Percentiles rank a stretch among this genome's conserved stretches.
phyloP scores from a whole-genome alignment of 208 protist species.

The Trypanosomatidae sp. region DNA sequence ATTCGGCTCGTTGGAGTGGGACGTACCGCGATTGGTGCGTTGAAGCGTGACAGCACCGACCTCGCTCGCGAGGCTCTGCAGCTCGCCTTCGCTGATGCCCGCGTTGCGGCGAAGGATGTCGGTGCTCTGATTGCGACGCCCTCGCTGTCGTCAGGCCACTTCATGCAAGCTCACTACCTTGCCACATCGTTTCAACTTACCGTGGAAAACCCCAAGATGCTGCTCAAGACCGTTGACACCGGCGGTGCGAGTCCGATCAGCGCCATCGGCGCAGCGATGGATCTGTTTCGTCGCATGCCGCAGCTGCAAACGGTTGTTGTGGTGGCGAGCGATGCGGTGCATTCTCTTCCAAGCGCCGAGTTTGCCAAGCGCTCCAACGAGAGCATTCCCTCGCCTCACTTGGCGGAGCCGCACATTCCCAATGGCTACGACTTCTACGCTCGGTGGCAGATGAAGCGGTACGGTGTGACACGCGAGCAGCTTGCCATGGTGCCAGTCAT shows the following conservation, averaged over 20 bases:
- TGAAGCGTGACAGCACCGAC: slow-evolving; percentile 39
- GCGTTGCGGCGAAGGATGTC: slow-evolving; percentile 52
- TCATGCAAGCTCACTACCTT: slow-evolving; percentile 78
- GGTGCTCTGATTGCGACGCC: slow-evolving; percentile 75
- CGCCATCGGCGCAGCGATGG: slow-evolving; percentile 40
- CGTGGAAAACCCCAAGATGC: no score
- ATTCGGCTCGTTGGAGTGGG: slow-evolving; percentile 56
- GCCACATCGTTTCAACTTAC: slow-evolving; percentile 51
- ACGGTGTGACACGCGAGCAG: slow-evolving; percentile 67
- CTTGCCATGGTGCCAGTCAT: slow-evolving; percentile 76
- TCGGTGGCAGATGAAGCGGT: slow-evolving; percentile 70
- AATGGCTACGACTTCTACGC: slow-evolving; percentile 75
- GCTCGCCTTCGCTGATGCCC: slow-evolving; percentile 45
- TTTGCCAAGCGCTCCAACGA: slow-evolving; percentile 44
- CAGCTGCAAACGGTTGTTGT: slow-evolving; percentile 45
- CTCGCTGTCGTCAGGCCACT: slow-evolving; percentile 67
- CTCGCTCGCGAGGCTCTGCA: slow-evolving; percentile 50
- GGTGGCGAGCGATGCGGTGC: slow-evolving; percentile 65
- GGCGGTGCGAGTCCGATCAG: slow-evolving; percentile 72
- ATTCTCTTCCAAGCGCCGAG: slow-evolving; percentile 32
- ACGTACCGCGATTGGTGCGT: slow-evolving; percentile 47
- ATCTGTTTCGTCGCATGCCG: slow-evolving; percentile 43
- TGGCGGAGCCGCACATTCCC: slow-evolving; percentile 57
- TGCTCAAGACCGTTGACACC: slow-evolving; percentile 69
- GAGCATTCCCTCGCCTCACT: slow-evolving; percentile 37